Evolutionary conservation across 768 basidiomycete genomes (phyloP).

Genomic region (Boletus fagicola): DNA sequence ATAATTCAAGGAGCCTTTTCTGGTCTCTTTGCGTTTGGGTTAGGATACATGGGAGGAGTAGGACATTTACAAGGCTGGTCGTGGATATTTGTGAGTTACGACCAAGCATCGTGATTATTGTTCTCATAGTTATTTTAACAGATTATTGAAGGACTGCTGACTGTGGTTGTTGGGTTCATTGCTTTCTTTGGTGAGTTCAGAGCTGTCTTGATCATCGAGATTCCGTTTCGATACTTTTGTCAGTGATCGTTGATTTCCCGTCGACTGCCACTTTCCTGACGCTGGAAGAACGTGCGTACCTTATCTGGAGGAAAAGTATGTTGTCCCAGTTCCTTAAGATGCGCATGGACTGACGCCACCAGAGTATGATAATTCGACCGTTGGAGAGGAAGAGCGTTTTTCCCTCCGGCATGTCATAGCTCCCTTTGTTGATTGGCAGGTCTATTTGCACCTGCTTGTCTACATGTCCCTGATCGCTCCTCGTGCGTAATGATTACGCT

Average conservation of each 20-base stretch:
- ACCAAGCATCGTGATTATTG: not conserved
- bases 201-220: not conserved
- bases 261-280: slow-evolving; percentile 20
- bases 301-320: slow-evolving; percentile 21
- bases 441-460: too few relatives aligned
- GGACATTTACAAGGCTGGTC: slow-evolving; percentile 55
- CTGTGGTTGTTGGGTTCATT: slow-evolving; percentile 53
- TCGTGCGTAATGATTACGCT: slow-evolving; percentile 40
- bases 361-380: slow-evolving; percentile 35
- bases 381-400: not conserved
- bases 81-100: slow-evolving; percentile 58
- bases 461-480: slow-evolving; percentile 29
- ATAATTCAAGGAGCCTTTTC: slow-evolving; percentile 48
- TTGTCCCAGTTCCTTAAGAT: slow-evolving; percentile 21
- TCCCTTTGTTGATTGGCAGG: too few relatives aligned
- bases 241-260: slow-evolving; percentile 57
- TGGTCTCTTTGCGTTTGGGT: slow-evolving; percentile 55
- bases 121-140: not conserved
- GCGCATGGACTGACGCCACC: slow-evolving; percentile 49
- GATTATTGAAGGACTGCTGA: slow-evolving; percentile 47
- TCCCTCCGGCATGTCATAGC: too few relatives aligned
- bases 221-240: not conserved
- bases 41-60: slow-evolving; percentile 50
- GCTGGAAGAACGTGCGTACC: slow-evolving; percentile 14
- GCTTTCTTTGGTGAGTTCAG: slow-evolving; percentile 46